Evolutionary conservation across 345 rosid genomes (phyloP).

Genomic region (Aurinia saxatilis): DNA sequence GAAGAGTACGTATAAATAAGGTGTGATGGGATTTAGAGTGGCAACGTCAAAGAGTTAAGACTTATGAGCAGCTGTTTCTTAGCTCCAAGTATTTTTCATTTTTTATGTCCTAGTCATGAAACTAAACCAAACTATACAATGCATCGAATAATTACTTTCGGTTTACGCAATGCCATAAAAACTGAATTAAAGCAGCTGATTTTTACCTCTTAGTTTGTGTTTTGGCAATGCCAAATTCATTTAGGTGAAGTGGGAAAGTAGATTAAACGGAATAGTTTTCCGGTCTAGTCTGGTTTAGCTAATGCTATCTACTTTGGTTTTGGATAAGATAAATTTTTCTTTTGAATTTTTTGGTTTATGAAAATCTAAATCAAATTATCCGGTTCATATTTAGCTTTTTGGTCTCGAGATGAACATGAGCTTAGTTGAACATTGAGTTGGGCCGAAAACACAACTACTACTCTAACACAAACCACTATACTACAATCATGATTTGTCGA

Average conservation of each 20-base stretch:
- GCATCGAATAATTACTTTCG: not conserved
- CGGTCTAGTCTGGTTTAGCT: not conserved
- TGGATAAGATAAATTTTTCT: too few relatives aligned
- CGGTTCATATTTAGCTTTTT: too few relatives aligned
- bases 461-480: too few relatives aligned
- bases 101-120: not conserved
- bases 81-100: constrained; percentile 2
- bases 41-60: constrained; percentile 25
- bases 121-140: constrained; percentile 4
- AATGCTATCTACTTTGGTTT: not conserved
- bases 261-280: not conserved
- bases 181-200: not conserved
- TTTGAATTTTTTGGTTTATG: not conserved
- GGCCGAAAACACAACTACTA: too few relatives aligned
- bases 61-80: constrained; percentile 11
- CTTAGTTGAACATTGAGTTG: too few relatives aligned
- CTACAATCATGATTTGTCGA: too few relatives aligned
- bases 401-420: too few relatives aligned
- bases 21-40: constrained; percentile 9
- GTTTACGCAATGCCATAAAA: not conserved
- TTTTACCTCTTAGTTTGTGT: not conserved
- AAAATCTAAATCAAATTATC: too few relatives aligned
- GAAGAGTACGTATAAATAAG: constrained; percentile 29
- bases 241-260: not conserved
- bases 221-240: not conserved